Evolutionary conservation across 2,329 filamentous ascomycete species (phyloP).

Genomic region (Colletotrichum neosansevieriae): DNA sequence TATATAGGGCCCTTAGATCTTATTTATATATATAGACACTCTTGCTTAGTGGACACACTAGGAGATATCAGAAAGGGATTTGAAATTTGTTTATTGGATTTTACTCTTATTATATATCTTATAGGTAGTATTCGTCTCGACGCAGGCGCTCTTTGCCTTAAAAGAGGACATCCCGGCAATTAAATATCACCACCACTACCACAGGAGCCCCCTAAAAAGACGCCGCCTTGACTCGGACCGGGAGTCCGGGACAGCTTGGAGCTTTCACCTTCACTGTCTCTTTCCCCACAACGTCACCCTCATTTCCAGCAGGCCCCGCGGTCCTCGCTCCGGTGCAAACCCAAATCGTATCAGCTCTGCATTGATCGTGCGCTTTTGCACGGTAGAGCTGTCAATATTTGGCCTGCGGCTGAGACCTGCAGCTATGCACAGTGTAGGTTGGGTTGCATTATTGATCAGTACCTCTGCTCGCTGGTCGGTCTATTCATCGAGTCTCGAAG

Average conservation of each 20-base stretch:
- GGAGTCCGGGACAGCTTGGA: not conserved
- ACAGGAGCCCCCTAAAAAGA: not conserved
- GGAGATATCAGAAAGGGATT: too few relatives aligned
- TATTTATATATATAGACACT: too few relatives aligned
- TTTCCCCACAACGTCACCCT: not conserved
- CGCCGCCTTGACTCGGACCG: constrained; percentile 11
- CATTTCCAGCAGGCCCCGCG: not conserved
- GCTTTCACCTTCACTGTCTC: not conserved
- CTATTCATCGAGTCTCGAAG: not conserved
- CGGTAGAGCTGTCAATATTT: constrained; percentile 21
- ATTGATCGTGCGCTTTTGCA: constrained; percentile 12
- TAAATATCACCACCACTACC: too few relatives aligned
- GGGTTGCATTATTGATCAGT: constrained; percentile 16
- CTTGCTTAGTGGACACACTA: too few relatives aligned
- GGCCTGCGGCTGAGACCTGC: constrained; percentile 3
- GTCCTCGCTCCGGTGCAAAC: not conserved
- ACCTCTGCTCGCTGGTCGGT: constrained; percentile 3
- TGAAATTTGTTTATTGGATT: too few relatives aligned
- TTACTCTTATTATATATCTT: too few relatives aligned
- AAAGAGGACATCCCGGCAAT: too few relatives aligned
- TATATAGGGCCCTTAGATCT: too few relatives aligned
- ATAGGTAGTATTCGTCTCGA: too few relatives aligned
- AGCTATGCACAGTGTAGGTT: constrained; percentile 2
- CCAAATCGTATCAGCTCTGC: not conserved
- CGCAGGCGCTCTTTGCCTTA: too few relatives aligned